A percentile compares a stretch with the other conserved stretches of the same genome.
Evolutionary conservation across 495 filamentous ascomycete species (phyloP).

Genomic region (Aspergillus olivimuriae): DNA sequence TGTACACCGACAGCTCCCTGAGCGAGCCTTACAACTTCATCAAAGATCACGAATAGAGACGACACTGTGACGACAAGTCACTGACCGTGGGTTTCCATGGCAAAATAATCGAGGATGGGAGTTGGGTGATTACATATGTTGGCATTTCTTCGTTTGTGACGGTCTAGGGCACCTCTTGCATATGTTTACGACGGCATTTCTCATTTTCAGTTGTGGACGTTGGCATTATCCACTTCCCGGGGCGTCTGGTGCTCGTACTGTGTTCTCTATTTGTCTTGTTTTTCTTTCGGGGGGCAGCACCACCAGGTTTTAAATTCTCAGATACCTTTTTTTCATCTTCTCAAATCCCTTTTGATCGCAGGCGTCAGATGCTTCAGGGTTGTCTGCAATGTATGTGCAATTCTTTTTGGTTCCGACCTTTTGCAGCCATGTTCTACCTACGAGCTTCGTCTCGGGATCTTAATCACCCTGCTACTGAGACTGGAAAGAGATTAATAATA

Average conservation of each 20-base stretch:
- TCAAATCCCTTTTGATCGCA: conserved; percentile 16
- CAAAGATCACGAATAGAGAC: conserved; percentile 32
- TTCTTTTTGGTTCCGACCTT: conserved; percentile 10
- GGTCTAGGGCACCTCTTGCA: conserved; percentile 38
- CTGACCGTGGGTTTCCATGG: conserved; percentile 11
- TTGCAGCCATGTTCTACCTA: neutral
- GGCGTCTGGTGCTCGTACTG: conserved; percentile 35
- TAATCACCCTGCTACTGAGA: neutral
- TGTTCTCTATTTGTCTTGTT: conserved; percentile 13
- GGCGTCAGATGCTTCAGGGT: conserved; percentile 26
- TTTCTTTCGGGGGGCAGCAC: conserved; percentile 7
- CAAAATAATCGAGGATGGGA: conserved; percentile 19
- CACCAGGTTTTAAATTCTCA: conserved; percentile 5
- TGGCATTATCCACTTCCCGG: conserved; percentile 27
- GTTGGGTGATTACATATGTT: conserved; percentile 36
- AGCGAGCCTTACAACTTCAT: conserved; percentile 32
- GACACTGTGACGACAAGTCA: conserved; percentile 18
- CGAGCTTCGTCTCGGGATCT: neutral
- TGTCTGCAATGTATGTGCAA: conserved; percentile 14
- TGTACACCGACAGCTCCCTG: conserved; percentile 38
- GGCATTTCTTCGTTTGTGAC: conserved; percentile 40
- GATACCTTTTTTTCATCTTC: conserved; percentile 12
- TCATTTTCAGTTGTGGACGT: conserved; percentile 36
- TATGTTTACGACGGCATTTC: conserved; percentile 41
- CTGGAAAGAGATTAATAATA: too few species aligned